A percentile compares a stretch with the other conserved stretches of the same genome.
These are phyloP conservation scores for Coniochaeta hoffmannii DNA, from an alignment of 2,329 filamentous ascomycete species.

Conservation along the genomic window DNA sequence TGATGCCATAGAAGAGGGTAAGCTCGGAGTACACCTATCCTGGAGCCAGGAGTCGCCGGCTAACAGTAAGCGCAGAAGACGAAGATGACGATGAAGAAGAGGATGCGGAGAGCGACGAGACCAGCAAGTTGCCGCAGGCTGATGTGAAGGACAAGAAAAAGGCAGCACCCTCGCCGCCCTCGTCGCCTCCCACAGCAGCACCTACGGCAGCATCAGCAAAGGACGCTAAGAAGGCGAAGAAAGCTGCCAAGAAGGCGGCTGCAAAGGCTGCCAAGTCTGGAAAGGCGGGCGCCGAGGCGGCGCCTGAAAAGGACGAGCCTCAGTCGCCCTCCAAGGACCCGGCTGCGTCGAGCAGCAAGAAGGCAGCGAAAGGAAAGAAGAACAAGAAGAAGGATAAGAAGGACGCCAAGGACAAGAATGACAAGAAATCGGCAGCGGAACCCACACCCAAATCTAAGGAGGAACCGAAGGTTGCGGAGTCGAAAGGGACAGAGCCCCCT, in stretches of 20 bases:
- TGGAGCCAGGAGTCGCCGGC: background rate
- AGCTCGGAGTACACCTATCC: background rate
- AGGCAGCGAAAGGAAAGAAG: constrained; percentile 1
- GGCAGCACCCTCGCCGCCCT: background rate
- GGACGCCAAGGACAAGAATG: constrained; percentile 10
- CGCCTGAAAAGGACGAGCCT: constrained; percentile 1
- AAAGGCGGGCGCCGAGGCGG: background rate
- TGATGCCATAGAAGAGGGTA: constrained; percentile 8
- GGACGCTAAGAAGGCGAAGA: constrained; percentile 7
- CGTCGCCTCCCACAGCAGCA: background rate
- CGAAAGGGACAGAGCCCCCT: background rate
- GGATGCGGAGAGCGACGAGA: constrained; percentile 1
- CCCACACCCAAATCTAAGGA: background rate
- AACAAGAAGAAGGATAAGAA: constrained; percentile 18
- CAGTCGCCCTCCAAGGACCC: constrained; percentile 4
- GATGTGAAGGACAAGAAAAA: constrained; percentile 1
- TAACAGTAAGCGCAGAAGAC: background rate
- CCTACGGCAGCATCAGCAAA: constrained; percentile 1
- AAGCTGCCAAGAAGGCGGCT: constrained; percentile 7
- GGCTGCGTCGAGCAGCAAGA: constrained; percentile 1
- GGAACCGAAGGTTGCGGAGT: constrained; percentile 1
- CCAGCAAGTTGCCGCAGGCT: background rate
- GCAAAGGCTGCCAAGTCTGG: constrained; percentile 4
- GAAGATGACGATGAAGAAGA: background rate
- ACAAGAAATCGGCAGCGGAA: constrained; percentile 5